Evolutionary conservation across 208 protist genomes (phyloP).

Genomic region (Sergeia podlipaevii): DNA sequence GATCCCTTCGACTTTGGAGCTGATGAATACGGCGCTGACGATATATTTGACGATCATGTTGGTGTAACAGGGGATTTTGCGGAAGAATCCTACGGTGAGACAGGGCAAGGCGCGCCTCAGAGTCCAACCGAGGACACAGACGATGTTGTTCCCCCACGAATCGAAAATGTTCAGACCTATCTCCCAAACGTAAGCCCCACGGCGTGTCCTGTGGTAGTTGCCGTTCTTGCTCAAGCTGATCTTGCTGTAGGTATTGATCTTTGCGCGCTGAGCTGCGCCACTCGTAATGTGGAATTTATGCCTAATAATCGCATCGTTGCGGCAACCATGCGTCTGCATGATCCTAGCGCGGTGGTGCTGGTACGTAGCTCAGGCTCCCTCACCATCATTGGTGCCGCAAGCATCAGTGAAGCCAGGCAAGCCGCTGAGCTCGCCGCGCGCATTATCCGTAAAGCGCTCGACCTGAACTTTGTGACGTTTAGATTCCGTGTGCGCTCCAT

Average conservation of each 20-base stretch:
- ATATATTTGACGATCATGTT: slow-evolving; percentile 19
- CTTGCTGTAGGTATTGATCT: slow-evolving; percentile 74
- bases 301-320: slow-evolving; percentile 51
- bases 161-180: slow-evolving; percentile 46
- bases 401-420: slow-evolving; percentile 71
- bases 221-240: slow-evolving; percentile 69
- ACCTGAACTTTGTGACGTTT: slow-evolving; percentile 48
- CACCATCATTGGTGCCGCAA: slow-evolving; percentile 71
- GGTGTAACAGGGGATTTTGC: slow-evolving; percentile 8
- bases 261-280: slow-evolving; percentile 73
- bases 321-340: slow-evolving; percentile 80
- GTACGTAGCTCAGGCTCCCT: slow-evolving; percentile 77
- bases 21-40: slow-evolving; percentile 15
- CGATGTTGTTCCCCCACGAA: slow-evolving; percentile 18
- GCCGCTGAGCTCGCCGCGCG: slow-evolving; percentile 83
- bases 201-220: slow-evolving; percentile 73
- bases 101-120: not conserved
- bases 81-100: not conserved
- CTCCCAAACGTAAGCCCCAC: slow-evolving; percentile 62
- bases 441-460: slow-evolving; percentile 81
- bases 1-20: slow-evolving; percentile 17
- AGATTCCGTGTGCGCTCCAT: slow-evolving; percentile 83
- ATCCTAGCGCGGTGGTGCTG: slow-evolving; percentile 68
- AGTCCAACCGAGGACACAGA: not conserved
- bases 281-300: slow-evolving; percentile 85